Conservation (phyloP, 148 eudicot genomes). For the Gaultheria prostrata region DNA sequence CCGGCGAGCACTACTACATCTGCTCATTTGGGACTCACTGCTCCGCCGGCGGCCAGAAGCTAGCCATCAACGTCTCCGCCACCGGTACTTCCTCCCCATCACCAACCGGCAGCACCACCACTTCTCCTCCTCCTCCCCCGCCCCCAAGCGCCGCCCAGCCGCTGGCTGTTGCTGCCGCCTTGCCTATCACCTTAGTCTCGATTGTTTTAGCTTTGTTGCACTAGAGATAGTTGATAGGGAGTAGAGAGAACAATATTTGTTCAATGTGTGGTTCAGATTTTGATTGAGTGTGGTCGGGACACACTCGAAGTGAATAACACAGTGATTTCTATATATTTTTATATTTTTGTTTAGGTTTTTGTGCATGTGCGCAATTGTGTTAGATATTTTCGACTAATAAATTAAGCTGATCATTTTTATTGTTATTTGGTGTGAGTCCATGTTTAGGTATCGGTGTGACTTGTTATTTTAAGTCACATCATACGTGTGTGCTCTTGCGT, state of each 20-base stretch:
- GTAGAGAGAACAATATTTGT: too few relatives aligned
- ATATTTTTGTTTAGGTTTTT: neutral
- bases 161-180: neutral
- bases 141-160: constrained; percentile 12
- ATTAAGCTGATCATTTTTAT: neutral
- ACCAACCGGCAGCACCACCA: constrained; percentile 1
- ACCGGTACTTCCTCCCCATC: constrained; percentile 15
- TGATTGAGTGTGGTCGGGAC: neutral
- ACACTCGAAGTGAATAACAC: neutral
- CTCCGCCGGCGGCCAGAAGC: constrained; percentile 37
- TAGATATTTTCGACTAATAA: neutral
- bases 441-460: neutral
- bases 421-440: neutral
- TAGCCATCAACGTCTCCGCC: constrained; percentile 36
- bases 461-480: neutral
- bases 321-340: neutral
- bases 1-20: constrained; percentile 38
- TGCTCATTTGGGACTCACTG: constrained; percentile 45
- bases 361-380: neutral
- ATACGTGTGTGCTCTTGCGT: too few relatives aligned
- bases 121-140: constrained; percentile 13
- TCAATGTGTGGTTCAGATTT: neutral
- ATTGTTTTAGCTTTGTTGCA: constrained; percentile 12
- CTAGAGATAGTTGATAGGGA: neutral
- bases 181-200: constrained; percentile 19